These are phyloP conservation scores for Backusella mclennaniae DNA, from an alignment of 192 early-diverging fungal species.

Conservation along the genomic window DNA sequence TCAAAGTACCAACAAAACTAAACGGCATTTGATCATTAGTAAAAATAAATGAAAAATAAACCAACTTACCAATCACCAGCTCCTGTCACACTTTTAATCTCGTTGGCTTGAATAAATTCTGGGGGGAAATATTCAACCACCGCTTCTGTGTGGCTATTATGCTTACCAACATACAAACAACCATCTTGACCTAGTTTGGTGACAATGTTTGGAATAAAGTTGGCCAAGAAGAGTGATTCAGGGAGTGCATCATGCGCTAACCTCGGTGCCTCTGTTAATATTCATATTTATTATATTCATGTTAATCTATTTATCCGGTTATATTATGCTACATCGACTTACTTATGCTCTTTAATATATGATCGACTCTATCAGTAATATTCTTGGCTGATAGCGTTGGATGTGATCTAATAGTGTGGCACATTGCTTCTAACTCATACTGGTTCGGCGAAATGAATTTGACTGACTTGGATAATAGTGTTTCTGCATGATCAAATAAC, in stretches of 20 bases:
- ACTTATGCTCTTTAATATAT: neutral
- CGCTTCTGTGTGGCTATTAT: neutral
- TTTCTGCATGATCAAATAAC: constrained; percentile 43
- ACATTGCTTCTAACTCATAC: constrained; percentile 68
- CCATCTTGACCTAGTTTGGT: constrained; percentile 75
- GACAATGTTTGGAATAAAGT: constrained; percentile 54
- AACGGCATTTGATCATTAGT: constrained; percentile 12
- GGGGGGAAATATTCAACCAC: constrained; percentile 36
- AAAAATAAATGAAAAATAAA: neutral
- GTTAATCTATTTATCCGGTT: neutral
- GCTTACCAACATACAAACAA: constrained; percentile 33
- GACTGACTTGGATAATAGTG: constrained; percentile 38
- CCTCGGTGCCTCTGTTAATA: constrained; percentile 9
- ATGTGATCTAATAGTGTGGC: constrained; percentile 27
- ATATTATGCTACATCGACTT: neutral
- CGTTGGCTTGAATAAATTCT: constrained; percentile 16
- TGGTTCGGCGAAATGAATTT: constrained; percentile 70
- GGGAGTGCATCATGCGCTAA: constrained; percentile 14
- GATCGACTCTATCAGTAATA: constrained; percentile 19
- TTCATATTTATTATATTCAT: neutral
- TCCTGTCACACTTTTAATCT: constrained; percentile 68
- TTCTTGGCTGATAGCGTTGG: neutral
- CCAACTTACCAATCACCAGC: constrained; percentile 69
- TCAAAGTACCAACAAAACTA: constrained; percentile 69
- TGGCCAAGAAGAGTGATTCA: constrained; percentile 41